These are phyloP conservation scores for Cyberlindnera saturnus DNA, from an alignment of 805 yeast genomes.

Conservation along the genomic window DNA sequence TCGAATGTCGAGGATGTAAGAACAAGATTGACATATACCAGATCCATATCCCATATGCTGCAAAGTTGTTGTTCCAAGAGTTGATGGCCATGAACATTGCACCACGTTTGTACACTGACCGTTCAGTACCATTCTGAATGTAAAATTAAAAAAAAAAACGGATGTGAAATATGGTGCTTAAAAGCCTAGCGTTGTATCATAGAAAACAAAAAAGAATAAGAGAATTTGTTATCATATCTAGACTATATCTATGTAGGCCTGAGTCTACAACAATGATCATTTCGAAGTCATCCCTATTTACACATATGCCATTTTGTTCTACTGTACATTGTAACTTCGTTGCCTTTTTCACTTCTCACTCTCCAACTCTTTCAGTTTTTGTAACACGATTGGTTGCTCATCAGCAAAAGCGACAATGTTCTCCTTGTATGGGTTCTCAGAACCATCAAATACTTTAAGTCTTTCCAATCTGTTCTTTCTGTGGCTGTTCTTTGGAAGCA, in stretches of 20 bases:
- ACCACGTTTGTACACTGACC: constrained; percentile 94
- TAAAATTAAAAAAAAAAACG: background rate
- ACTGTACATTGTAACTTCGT: no score
- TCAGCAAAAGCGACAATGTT: constrained; percentile 85
- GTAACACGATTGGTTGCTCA: constrained; percentile 50
- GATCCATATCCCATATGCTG: constrained; percentile 97
- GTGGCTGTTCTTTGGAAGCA: constrained; percentile 89
- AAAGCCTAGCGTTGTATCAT: background rate
- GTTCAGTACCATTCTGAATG: constrained; percentile 47
- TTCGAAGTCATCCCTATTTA: background rate
- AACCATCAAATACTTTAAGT: constrained; percentile 81
- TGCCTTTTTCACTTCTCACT: constrained; percentile 1
- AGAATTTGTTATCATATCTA: background rate
- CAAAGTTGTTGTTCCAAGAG: constrained; percentile 96
- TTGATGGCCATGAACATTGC: constrained; percentile 99
- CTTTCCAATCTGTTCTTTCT: constrained; percentile 77
- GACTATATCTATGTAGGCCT: background rate
- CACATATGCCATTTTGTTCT: background rate
- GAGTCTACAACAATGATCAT: background rate
- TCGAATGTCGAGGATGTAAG: constrained; percentile 97
- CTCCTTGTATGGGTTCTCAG: constrained; percentile 78
- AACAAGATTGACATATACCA: constrained; percentile 97
- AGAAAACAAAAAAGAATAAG: background rate
- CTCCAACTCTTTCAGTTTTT: constrained; percentile 29
- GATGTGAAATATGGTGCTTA: background rate